Conservation (phyloP, 495 filamentous ascomycete genomes). For the Baudoinia panamericana region DNA sequence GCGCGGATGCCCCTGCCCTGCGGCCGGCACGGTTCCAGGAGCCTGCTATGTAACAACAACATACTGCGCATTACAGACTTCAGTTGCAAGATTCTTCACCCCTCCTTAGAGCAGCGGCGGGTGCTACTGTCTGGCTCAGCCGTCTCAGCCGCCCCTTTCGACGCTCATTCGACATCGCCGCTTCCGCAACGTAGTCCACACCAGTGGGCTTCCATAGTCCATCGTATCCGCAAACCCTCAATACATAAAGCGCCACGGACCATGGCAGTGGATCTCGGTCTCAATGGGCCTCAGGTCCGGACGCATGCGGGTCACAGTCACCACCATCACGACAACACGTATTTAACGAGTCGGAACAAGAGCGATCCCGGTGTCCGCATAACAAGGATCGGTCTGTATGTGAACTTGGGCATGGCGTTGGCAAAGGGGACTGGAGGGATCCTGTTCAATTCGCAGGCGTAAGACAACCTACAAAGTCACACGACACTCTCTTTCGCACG, state of each 20-base stretch:
- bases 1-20: too few species aligned
- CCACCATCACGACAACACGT: slow-evolving; percentile 67
- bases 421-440: slow-evolving; percentile 87
- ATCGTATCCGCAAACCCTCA: slow-evolving; percentile 4
- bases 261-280: slow-evolving; percentile 2
- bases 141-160: slow-evolving; percentile 1
- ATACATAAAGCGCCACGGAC: not conserved
- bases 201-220: slow-evolving; percentile 20
- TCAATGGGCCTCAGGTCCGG: slow-evolving; percentile 29
- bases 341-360: slow-evolving; percentile 77
- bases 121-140: too few species aligned
- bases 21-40: too few species aligned
- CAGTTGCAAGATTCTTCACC: too few species aligned
- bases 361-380: slow-evolving; percentile 90
- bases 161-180: too few species aligned
- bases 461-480: slow-evolving; percentile 2
- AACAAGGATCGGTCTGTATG: slow-evolving; percentile 78
- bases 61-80: too few species aligned
- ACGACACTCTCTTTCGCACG: not conserved
- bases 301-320: slow-evolving; percentile 56
- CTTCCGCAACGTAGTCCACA: slow-evolving; percentile 8
- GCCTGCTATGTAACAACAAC: too few species aligned
- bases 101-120: too few species aligned
- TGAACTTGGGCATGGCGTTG: slow-evolving; percentile 88
- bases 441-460: slow-evolving; percentile 72